Evolutionary conservation across 495 filamentous ascomycete species (phyloP).

Genomic region (Barbatosphaeria neglecta): DNA sequence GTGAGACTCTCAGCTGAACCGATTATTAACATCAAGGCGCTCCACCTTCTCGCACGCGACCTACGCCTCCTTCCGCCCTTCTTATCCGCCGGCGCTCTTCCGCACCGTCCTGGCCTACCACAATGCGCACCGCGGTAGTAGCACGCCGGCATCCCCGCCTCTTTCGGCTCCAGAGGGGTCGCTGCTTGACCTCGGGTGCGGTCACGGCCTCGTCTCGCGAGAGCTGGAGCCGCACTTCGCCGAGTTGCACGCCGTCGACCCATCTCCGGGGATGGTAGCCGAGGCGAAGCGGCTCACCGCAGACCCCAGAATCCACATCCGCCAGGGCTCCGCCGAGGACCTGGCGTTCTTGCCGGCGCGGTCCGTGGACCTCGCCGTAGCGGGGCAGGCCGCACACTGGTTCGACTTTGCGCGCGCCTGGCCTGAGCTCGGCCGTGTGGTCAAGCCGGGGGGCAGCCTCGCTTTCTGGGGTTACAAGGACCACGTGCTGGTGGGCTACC

Average conservation of each 20-base stretch:
- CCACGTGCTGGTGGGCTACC: constrained; percentile 37
- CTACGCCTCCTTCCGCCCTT: constrained; percentile 53
- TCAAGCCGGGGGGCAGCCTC: constrained; percentile 43
- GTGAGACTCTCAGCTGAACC: background rate
- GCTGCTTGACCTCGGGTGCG: constrained; percentile 50
- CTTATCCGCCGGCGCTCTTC: constrained; percentile 46
- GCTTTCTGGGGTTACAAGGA: constrained; percentile 57
- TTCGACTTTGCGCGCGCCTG: constrained; percentile 44
- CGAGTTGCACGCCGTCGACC: constrained; percentile 41
- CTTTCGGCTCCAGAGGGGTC: constrained; percentile 11
- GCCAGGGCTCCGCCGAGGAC: constrained; percentile 36
- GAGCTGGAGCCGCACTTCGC: constrained; percentile 39
- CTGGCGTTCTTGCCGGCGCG: constrained; percentile 33
- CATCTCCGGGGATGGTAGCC: constrained; percentile 45
- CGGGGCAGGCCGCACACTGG: constrained; percentile 57
- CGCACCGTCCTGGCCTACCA: constrained; percentile 45
- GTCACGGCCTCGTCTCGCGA: constrained; percentile 46
- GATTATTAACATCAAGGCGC: constrained; percentile 6
- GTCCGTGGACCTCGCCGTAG: constrained; percentile 43
- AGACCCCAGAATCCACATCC: constrained; percentile 35
- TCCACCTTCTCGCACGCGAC: constrained; percentile 39
- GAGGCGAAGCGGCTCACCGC: constrained; percentile 36
- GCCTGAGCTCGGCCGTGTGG: constrained; percentile 40
- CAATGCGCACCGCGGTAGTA: constrained; percentile 6
- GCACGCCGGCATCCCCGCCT: background rate